phyloP scores from a whole-genome alignment of 768 basidiomycete genomes.

The Scleroderma bovista region DNA sequence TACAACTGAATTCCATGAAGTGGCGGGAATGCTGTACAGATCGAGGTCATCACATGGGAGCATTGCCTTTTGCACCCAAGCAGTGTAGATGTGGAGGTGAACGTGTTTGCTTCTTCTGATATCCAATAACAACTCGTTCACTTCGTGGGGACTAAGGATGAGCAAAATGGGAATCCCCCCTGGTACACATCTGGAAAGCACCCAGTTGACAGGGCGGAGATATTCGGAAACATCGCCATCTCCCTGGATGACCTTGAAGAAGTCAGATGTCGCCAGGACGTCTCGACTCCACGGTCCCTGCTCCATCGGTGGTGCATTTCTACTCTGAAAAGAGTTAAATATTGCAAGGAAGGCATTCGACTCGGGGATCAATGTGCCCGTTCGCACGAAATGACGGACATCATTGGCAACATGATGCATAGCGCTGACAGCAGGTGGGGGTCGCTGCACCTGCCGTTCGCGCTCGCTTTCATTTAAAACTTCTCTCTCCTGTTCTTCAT shows the following conservation, averaged over 20 bases:
- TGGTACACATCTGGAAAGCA: slow-evolving; percentile 9
- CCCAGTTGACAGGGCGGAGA: slow-evolving; percentile 27
- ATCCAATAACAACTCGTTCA: slow-evolving; percentile 30
- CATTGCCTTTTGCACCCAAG: slow-evolving; percentile 31
- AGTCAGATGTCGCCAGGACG: slow-evolving; percentile 14
- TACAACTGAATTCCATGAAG: too few species aligned
- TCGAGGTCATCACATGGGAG: slow-evolving; percentile 31
- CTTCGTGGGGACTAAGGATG: slow-evolving; percentile 37
- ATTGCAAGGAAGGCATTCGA: slow-evolving; percentile 19
- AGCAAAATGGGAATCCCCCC: slow-evolving; percentile 20
- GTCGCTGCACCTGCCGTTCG: slow-evolving; percentile 36
- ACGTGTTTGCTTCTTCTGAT: slow-evolving; percentile 31
- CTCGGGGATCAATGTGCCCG: slow-evolving; percentile 18
- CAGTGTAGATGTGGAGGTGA: slow-evolving; percentile 38
- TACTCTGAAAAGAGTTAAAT: slow-evolving; percentile 7
- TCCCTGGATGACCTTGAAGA: slow-evolving; percentile 5
- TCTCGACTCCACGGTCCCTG: slow-evolving; percentile 13
- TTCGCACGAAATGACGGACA: slow-evolving; percentile 20
- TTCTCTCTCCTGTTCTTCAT: slow-evolving; percentile 50
- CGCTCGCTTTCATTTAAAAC: slow-evolving; percentile 39
- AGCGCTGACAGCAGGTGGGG: slow-evolving; percentile 20
- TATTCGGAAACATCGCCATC: slow-evolving; percentile 7
- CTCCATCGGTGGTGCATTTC: slow-evolving; percentile 13
- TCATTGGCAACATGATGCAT: slow-evolving; percentile 17
- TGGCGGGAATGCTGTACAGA: slow-evolving; percentile 18